A percentile compares a stretch with the other conserved stretches of the same genome.
phyloP scores from a whole-genome alignment of 345 rosid species.

The Odontarrhena argentea region DNA sequence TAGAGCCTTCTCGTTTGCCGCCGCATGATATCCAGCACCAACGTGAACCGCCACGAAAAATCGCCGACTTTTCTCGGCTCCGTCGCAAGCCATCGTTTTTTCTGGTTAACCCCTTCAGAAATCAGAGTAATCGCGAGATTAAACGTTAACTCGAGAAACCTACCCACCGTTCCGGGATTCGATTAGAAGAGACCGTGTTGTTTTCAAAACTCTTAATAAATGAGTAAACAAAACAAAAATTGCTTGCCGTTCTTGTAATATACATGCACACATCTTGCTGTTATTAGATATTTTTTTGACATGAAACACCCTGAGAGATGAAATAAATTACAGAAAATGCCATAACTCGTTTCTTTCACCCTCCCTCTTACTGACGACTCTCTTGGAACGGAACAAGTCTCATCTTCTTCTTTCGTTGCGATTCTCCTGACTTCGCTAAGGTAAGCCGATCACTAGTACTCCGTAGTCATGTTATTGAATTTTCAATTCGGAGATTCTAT shows the following conservation, averaged over 20 bases:
- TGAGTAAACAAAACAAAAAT: not conserved
- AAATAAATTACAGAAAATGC: conserved; percentile 24
- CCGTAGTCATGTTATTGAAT: not conserved
- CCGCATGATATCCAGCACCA: conserved; percentile 89
- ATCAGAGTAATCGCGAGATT: not conserved
- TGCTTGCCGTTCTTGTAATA: not conserved
- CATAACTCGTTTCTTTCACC: conserved; percentile 26
- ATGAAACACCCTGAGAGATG: conserved; percentile 15
- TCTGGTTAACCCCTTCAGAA: conserved; percentile 3
- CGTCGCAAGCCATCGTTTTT: conserved; percentile 35
- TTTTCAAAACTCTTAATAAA: not conserved
- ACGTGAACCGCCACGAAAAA: conserved; percentile 96
- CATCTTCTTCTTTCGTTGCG: conserved; percentile 26
- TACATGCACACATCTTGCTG: conserved; percentile 18
- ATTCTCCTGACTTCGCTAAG: conserved; percentile 29
- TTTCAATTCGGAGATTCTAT: conserved; percentile 1
- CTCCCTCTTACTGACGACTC: not conserved
- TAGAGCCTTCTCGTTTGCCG: conserved; percentile 70
- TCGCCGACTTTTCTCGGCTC: conserved; percentile 50
- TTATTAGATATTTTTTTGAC: not conserved
- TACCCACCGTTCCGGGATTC: not conserved
- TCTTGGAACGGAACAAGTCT: conserved; percentile 8
- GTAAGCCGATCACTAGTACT: conserved; percentile 20
- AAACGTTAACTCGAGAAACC: not conserved
- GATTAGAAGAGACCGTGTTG: conserved; percentile 19